Evolutionary conservation across 2,329 filamentous ascomycete genomes (phyloP).

Genomic region (Metarhizium album): DNA sequence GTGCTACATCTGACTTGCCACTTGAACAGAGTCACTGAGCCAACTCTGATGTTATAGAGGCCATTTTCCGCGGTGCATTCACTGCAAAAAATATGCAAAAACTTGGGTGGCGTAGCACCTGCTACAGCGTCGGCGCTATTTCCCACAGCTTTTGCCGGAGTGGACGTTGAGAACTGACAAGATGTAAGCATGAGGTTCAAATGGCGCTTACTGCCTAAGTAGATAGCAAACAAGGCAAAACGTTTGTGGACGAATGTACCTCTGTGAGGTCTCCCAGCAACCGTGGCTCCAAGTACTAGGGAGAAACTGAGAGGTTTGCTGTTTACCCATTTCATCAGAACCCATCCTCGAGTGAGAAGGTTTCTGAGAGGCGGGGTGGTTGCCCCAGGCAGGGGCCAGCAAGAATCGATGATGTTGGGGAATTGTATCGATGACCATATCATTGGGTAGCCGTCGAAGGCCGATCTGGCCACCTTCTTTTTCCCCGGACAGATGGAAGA

Average conservation of each 20-base stretch:
- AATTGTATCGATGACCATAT: constrained; percentile 58
- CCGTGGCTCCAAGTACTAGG: constrained; percentile 37
- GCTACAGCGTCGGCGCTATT: constrained; percentile 18
- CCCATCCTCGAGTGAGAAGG: constrained; percentile 33
- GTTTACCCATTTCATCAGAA: constrained; percentile 21
- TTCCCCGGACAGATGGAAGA: constrained; percentile 19
- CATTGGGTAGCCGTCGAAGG: constrained; percentile 33
- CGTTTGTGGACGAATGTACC: constrained; percentile 28
- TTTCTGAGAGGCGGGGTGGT: constrained; percentile 16
- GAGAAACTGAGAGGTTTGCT: constrained; percentile 31
- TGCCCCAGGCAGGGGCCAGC: constrained; percentile 16
- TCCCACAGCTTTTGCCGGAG: constrained; percentile 19
- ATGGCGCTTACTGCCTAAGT: not conserved
- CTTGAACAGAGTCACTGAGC: constrained; percentile 43
- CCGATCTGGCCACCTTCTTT: constrained; percentile 54
- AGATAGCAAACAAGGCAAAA: not conserved
- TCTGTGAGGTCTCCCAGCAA: constrained; percentile 38
- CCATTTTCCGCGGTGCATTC: constrained; percentile 37
- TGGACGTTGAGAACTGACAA: constrained; percentile 27
- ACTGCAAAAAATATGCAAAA: constrained; percentile 33
- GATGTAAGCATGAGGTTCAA: constrained; percentile 12
- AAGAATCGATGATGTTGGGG: constrained; percentile 42
- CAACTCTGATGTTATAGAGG: constrained; percentile 31
- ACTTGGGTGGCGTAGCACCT: constrained; percentile 14
- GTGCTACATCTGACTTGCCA: constrained; percentile 40